phyloP scores from a whole-genome alignment of 768 basidiomycete species.

The Suillus subaureus region DNA sequence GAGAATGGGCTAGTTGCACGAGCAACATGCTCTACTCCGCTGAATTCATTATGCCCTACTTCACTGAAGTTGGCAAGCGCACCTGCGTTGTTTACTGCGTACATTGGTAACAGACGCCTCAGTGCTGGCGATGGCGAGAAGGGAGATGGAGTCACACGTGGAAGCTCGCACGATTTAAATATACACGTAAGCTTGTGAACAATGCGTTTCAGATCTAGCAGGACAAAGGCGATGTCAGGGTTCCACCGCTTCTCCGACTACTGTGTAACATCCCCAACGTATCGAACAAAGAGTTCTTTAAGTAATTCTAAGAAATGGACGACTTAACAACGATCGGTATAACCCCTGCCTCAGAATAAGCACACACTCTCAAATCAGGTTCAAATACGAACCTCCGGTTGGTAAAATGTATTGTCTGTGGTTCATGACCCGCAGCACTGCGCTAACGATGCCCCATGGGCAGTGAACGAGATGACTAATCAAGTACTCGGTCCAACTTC shows the following conservation, averaged over 20 bases:
- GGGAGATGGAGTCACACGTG: slow-evolving; percentile 1
- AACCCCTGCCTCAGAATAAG: slow-evolving; percentile 25
- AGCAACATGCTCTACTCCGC: neutral
- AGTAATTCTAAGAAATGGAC: neutral
- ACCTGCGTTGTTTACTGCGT: slow-evolving; percentile 17
- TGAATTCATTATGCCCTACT: neutral
- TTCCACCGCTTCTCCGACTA: neutral
- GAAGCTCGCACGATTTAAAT: neutral
- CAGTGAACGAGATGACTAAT: slow-evolving; percentile 66
- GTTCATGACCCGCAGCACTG: slow-evolving; percentile 50
- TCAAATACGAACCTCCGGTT: slow-evolving; percentile 59
- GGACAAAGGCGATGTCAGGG: neutral
- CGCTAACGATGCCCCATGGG: slow-evolving; percentile 67
- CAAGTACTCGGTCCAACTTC: neutral
- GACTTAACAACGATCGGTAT: slow-evolving; percentile 26
- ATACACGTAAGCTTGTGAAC: neutral
- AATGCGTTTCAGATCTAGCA: neutral
- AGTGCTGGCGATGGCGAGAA: neutral
- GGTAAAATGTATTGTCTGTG: slow-evolving; percentile 49
- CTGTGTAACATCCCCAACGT: neutral
- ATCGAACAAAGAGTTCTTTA: neutral
- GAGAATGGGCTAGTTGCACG: neutral
- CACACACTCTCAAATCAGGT: neutral
- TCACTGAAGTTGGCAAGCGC: neutral
- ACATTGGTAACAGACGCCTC: neutral